These are phyloP conservation scores for Xylaria acuta DNA, from an alignment of 495 filamentous ascomycete genomes.

Conservation along the genomic window DNA sequence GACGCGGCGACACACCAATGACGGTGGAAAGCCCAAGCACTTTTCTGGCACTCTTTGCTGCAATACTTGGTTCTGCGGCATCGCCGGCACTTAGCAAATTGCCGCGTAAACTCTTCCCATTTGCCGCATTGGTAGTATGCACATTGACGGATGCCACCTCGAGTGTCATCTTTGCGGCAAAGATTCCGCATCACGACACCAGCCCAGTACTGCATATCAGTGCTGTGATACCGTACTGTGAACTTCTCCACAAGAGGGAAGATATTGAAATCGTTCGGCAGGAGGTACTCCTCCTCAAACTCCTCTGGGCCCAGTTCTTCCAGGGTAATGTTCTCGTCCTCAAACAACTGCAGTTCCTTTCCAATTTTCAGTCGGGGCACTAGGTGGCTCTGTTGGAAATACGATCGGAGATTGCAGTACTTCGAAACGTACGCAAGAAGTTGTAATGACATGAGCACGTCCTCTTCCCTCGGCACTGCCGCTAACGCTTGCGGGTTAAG, in stretches of 20 bases:
- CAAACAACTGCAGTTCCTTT: conserved; percentile 78
- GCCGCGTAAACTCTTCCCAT: conserved; percentile 94
- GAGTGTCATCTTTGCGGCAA: conserved; percentile 94
- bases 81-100: conserved; percentile 96
- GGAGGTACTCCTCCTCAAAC: conserved; percentile 85
- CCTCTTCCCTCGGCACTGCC: conserved; percentile 93
- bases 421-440: conserved; percentile 97
- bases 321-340: conserved; percentile 60
- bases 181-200: conserved; percentile 98
- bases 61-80: conserved; percentile 99
- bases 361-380: conserved; percentile 92
- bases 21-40: conserved; percentile 95
- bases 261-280: conserved; percentile 95
- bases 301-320: conserved; percentile 57
- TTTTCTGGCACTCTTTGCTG: conserved; percentile 99
- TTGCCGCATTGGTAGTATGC: conserved; percentile 97
- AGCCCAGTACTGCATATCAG: conserved; percentile 99
- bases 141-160: conserved; percentile 93
- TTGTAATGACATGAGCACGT: conserved; percentile 98
- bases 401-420: conserved; percentile 93
- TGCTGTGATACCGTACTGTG: conserved; percentile 90
- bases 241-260: conserved; percentile 99
- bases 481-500: conserved; percentile 73
- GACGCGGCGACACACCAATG: conserved; percentile 92
- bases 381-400: conserved; percentile 93